These are phyloP conservation scores for Petunia axillaris DNA, from an alignment of 257 asterid species.

Conservation along the genomic window DNA sequence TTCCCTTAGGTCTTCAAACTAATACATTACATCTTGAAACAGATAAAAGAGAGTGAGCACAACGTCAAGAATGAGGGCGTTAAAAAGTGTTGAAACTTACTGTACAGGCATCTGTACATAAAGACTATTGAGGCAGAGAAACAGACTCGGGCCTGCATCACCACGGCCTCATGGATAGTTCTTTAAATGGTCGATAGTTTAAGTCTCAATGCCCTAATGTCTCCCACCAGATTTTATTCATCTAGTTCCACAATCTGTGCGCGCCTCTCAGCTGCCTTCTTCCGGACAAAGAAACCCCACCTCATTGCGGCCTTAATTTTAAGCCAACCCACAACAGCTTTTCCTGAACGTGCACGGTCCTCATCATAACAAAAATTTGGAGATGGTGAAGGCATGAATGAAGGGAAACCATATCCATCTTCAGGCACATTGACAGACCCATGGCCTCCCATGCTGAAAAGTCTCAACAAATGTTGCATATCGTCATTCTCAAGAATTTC, in stretches of 20 bases:
- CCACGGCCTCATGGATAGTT: slow-evolving; percentile 19
- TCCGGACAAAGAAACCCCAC: slow-evolving; percentile 96
- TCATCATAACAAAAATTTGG: slow-evolving; percentile 58
- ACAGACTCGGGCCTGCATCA: background rate
- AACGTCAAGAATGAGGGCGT: slow-evolving; percentile 22
- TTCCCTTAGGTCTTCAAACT: slow-evolving; percentile 22
- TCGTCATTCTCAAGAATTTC: slow-evolving; percentile 95
- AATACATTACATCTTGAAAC: slow-evolving; percentile 18
- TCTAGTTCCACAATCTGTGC: slow-evolving; percentile 93
- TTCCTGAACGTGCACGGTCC: slow-evolving; percentile 70
- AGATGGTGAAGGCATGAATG: slow-evolving; percentile 67
- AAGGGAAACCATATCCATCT: slow-evolving; percentile 61
- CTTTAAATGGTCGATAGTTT: slow-evolving; percentile 16
- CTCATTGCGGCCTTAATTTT: slow-evolving; percentile 99
- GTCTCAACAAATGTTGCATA: slow-evolving; percentile 89
- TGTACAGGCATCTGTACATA: slow-evolving; percentile 51
- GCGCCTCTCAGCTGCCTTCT: slow-evolving; percentile 95
- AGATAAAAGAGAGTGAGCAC: slow-evolving; percentile 1
- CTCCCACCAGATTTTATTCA: slow-evolving; percentile 42
- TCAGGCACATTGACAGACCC: slow-evolving; percentile 51
- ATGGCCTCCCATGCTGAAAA: slow-evolving; percentile 85
- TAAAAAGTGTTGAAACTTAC: slow-evolving; percentile 31
- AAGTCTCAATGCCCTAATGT: slow-evolving; percentile 21
- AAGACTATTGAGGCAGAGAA: background rate
- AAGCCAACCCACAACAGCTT: slow-evolving; percentile 95